Evolutionary conservation across 495 filamentous ascomycete genomes (phyloP).

Genomic region (Podospora tetraspora): DNA sequence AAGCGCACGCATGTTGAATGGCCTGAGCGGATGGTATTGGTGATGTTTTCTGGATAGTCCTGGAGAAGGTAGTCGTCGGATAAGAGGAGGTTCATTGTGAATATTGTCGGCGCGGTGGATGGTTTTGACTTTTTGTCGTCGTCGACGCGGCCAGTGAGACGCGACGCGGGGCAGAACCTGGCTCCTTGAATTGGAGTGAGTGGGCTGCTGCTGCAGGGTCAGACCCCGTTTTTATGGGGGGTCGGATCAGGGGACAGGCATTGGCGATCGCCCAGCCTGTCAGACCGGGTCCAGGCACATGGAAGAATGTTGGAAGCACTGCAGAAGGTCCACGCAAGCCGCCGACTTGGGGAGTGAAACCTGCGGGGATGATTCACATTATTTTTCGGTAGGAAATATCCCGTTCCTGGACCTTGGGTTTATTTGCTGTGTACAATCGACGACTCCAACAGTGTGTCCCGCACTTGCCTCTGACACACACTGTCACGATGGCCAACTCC

Average conservation of each 20-base stretch:
- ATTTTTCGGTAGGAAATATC: not conserved
- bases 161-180: not conserved
- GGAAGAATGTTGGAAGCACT: not conserved
- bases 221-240: not conserved
- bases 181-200: not conserved
- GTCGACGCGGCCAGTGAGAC: not conserved
- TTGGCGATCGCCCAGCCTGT: not conserved
- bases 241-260: not conserved
- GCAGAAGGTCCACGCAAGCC: not conserved
- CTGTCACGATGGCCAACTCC: constrained; percentile 53
- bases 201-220: not conserved
- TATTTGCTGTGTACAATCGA: not conserved
- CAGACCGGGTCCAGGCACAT: not conserved
- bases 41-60: constrained; percentile 88
- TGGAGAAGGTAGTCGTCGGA: constrained; percentile 67
- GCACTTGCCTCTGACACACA: too few species aligned
- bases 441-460: not conserved
- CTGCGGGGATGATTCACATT: not conserved
- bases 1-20: constrained; percentile 71
- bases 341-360: not conserved
- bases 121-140: not conserved
- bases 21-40: constrained; percentile 72
- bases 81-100: constrained; percentile 46
- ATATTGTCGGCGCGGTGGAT: not conserved
- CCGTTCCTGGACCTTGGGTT: not conserved